These are phyloP conservation scores for Lolium multiflorum DNA, from an alignment of 176 grass and related monocot species.

Conservation along the genomic window DNA sequence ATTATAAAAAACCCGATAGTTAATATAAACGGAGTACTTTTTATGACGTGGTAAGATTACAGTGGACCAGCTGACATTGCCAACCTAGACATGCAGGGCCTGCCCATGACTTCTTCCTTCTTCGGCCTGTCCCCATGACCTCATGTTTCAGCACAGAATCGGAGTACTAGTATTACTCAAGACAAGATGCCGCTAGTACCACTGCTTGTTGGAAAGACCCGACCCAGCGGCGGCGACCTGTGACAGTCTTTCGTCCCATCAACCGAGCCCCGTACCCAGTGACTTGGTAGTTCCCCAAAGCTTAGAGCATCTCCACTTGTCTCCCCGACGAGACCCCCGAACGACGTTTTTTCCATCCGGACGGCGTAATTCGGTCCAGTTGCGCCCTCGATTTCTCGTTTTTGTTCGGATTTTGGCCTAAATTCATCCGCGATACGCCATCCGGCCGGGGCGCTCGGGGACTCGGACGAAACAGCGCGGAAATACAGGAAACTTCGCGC, in stretches of 20 bases:
- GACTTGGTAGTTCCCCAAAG: neutral
- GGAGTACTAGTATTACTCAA: neutral
- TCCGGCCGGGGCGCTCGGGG: too few relatives aligned
- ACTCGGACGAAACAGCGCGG: too few relatives aligned
- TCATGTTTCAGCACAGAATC: slow-evolving; percentile 19
- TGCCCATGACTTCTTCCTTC: neutral
- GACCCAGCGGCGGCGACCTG: neutral
- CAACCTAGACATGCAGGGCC: neutral
- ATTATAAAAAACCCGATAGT: too few relatives aligned
- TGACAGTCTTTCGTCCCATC: neutral
- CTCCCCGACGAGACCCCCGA: too few relatives aligned
- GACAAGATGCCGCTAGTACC: neutral
- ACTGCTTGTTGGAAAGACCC: slow-evolving; percentile 14
- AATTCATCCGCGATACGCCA: too few relatives aligned
- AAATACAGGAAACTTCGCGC: too few relatives aligned
- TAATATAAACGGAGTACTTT: too few relatives aligned
- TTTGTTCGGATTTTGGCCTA: too few relatives aligned
- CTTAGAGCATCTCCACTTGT: too few relatives aligned
- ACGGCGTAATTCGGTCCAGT: too few relatives aligned
- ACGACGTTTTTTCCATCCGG: too few relatives aligned
- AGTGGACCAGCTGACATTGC: neutral
- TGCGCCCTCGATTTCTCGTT: too few relatives aligned
- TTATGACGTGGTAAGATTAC: neutral
- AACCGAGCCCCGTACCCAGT: neutral
- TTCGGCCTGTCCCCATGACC: neutral